A percentile compares a stretch with the other conserved stretches of the same genome.
Evolutionary conservation across 169 alveolate genomes (phyloP).

Genomic region (Neospora caninum): DNA sequence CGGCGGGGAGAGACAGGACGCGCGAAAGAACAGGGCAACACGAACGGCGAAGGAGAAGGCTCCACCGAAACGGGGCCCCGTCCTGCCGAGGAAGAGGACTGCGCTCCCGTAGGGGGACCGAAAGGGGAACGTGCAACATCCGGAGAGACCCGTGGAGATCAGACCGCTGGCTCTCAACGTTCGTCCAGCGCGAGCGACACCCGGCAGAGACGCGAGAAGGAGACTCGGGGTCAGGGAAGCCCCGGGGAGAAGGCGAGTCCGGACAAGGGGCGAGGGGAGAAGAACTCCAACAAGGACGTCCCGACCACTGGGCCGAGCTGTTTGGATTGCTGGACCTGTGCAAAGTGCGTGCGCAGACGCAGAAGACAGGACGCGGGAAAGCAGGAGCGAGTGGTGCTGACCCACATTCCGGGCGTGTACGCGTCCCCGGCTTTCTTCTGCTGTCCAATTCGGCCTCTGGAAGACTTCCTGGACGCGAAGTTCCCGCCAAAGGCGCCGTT

Average conservation of each 20-base stretch:
- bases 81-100: too few relatives aligned
- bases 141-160: too few relatives aligned
- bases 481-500: conserved; percentile 7
- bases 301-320: background rate
- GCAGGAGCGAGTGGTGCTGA: background rate
- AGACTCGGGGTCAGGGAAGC: background rate
- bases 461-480: background rate
- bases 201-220: too few relatives aligned
- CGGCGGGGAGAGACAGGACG: too few relatives aligned
- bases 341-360: background rate
- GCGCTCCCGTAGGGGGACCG: too few relatives aligned
- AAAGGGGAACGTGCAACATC: too few relatives aligned
- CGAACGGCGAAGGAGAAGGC: too few relatives aligned
- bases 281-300: background rate
- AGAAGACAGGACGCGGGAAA: background rate
- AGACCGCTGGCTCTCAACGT: too few relatives aligned
- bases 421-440: conserved; percentile 22
- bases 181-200: too few relatives aligned
- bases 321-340: background rate
- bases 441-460: conserved; percentile 50
- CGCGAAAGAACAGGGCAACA: too few relatives aligned
- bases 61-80: too few relatives aligned
- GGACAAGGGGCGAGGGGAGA: background rate
- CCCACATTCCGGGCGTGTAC: conserved; percentile 25
- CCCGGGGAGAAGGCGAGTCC: background rate